Percentiles rank a stretch among this genome's conserved stretches.
Conservation (phyloP, 1,284 basidiomycete genomes). For the Microbotryum violaceum region DNA sequence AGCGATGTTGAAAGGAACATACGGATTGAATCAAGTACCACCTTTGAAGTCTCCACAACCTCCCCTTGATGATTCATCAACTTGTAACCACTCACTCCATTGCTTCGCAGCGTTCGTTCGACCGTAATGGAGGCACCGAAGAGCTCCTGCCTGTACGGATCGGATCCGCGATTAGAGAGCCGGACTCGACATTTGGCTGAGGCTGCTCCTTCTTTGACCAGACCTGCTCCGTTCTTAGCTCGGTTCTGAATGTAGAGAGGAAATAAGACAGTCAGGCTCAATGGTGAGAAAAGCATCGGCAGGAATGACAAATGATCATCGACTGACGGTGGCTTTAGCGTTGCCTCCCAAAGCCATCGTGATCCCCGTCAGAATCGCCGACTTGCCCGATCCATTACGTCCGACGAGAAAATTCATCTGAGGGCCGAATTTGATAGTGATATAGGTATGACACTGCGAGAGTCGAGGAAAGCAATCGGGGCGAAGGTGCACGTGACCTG, state of each 20-base stretch:
- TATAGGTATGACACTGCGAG: conserved; percentile 63
- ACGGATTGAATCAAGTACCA: conserved; percentile 76
- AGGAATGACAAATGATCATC: too few species aligned
- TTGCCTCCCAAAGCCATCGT: conserved; percentile 91
- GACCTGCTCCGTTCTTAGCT: conserved; percentile 26
- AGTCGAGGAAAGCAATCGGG: too few species aligned
- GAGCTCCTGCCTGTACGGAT: conserved; percentile 72
- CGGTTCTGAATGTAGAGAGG: conserved; percentile 31
- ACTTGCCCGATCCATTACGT: conserved; percentile 73
- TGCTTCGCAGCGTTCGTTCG: conserved; percentile 71
- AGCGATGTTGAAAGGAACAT: not conserved
- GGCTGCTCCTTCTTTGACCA: conserved; percentile 26
- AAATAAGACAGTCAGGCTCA: not conserved
- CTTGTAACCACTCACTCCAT: conserved; percentile 59
- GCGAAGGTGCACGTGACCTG: too few species aligned
- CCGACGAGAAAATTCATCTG: conserved; percentile 98
- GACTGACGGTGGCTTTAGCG: conserved; percentile 68
- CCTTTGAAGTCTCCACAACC: conserved; percentile 67
- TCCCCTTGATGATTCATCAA: conserved; percentile 59
- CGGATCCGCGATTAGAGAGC: conserved; percentile 80
- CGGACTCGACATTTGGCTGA: conserved; percentile 48
- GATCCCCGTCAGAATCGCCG: conserved; percentile 86
- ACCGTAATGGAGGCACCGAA: conserved; percentile 81
- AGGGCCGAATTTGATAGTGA: conserved; percentile 63
- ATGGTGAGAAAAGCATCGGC: too few species aligned